Evolutionary conservation across 306 rosid genomes (phyloP).

Genomic region (Herpetospermum pedunculosum): DNA sequence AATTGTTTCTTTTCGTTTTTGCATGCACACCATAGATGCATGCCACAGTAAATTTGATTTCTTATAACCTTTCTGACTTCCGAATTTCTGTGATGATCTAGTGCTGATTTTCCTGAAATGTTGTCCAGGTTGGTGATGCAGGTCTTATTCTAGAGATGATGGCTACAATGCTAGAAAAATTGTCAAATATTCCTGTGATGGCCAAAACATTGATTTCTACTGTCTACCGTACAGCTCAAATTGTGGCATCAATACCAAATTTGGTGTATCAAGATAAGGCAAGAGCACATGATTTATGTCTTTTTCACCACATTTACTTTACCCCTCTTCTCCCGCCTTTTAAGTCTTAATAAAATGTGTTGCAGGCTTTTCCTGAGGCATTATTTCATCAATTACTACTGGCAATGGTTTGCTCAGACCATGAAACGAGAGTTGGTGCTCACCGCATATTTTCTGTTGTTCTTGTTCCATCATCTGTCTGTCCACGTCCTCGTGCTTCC

Average conservation of each 20-base stretch:
- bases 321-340: not conserved
- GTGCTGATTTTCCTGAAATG: slow-evolving; percentile 7
- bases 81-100: not conserved
- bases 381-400: slow-evolving; percentile 37
- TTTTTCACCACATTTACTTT: not conserved
- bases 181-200: slow-evolving; percentile 46
- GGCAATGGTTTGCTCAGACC: slow-evolving; percentile 90
- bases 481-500: slow-evolving; percentile 30
- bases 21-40: not conserved
- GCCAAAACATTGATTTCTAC: slow-evolving; percentile 44
- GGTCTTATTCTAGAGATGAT: slow-evolving; percentile 73
- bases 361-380: slow-evolving; percentile 36
- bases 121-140: slow-evolving; percentile 76
- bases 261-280: slow-evolving; percentile 31
- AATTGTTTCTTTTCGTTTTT: not conserved
- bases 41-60: not conserved
- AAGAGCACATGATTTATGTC: slow-evolving; percentile 15
- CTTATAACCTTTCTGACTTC: not conserved
- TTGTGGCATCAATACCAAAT: slow-evolving; percentile 30
- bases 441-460: slow-evolving; percentile 80
- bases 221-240: slow-evolving; percentile 34
- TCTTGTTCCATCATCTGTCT: slow-evolving; percentile 75
- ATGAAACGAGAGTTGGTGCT: slow-evolving; percentile 74
- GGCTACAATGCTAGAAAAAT: slow-evolving; percentile 81
- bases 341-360: not conserved